Conservation (phyloP, 2,329 filamentous ascomycete species). For the Leptosphaerulina australis region DNA sequence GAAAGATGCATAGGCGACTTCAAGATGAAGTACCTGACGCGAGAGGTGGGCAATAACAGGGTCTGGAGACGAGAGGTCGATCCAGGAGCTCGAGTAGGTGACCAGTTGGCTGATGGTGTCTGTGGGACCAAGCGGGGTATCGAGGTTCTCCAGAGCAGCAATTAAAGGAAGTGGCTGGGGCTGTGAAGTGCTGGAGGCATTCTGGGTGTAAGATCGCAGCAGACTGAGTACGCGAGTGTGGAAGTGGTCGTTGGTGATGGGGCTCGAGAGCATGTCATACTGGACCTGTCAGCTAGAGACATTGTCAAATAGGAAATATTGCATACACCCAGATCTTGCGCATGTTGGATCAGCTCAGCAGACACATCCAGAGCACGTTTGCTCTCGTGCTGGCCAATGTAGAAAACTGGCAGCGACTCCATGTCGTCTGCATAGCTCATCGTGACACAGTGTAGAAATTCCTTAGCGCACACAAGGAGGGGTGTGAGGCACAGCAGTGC, state of each 20-base stretch:
- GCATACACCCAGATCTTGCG: conserved; percentile 65
- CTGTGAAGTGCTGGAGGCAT: conserved; percentile 55
- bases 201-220: conserved; percentile 61
- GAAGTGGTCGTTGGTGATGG: conserved; percentile 77
- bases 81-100: conserved; percentile 86
- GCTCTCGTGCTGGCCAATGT: conserved; percentile 76
- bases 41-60: conserved; percentile 85
- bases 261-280: conserved; percentile 80
- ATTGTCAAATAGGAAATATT: not conserved
- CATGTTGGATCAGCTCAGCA: conserved; percentile 68
- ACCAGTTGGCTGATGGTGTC: conserved; percentile 74
- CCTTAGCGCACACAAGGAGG: not conserved
- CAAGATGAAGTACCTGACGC: conserved; percentile 85
- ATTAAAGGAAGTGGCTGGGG: conserved; percentile 54
- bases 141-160: conserved; percentile 74
- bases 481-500: not conserved
- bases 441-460: not conserved
- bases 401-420: conserved; percentile 61
- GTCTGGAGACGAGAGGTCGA: conserved; percentile 83
- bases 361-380: conserved; percentile 65
- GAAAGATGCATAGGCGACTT: conserved; percentile 94
- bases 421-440: conserved; percentile 38
- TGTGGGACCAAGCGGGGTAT: conserved; percentile 74
- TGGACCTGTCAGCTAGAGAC: conserved; percentile 44
- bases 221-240: conserved; percentile 69